Conservation (phyloP, 2,329 filamentous ascomycete species). For the Dryadomyces quercus-mongolicae region DNA sequence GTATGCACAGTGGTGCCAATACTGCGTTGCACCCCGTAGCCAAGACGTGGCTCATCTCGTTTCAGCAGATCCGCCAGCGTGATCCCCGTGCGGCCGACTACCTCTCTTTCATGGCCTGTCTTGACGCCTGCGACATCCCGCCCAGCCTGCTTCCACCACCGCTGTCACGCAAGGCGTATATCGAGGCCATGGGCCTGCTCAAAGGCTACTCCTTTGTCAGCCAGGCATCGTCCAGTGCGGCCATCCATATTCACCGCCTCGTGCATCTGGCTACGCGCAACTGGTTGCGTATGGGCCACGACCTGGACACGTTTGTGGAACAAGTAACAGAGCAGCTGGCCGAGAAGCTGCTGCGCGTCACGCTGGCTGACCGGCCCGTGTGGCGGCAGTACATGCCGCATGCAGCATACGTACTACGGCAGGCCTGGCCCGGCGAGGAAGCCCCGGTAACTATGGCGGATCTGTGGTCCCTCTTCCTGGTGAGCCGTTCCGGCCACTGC, state of each 20-base stretch:
- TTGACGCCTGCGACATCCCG: slow-evolving; percentile 19
- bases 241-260: slow-evolving; percentile 20
- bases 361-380: not conserved
- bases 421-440: too few relatives aligned
- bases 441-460: too few relatives aligned
- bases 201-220: slow-evolving; percentile 20
- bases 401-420: not conserved
- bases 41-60: slow-evolving; percentile 12
- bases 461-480: not conserved
- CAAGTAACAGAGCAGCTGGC: not conserved
- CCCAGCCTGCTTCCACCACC: slow-evolving; percentile 13
- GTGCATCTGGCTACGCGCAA: slow-evolving; percentile 19
- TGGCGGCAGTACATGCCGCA: slow-evolving; percentile 8
- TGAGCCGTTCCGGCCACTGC: not conserved
- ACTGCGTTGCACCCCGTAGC: slow-evolving; percentile 7
- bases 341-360: slow-evolving; percentile 6
- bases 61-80: slow-evolving; percentile 9
- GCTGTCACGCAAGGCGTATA: slow-evolving; percentile 7
- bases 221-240: slow-evolving; percentile 8
- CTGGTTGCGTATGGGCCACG: slow-evolving; percentile 12
- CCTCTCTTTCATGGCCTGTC: slow-evolving; percentile 18
- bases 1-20: too few relatives aligned
- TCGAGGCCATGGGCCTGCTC: slow-evolving; percentile 15
- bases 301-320: not conserved
- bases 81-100: slow-evolving; percentile 16